Evolutionary conservation across 805 yeast species (phyloP), one percentile per base, ranked within the genome.

Genomic region (Debaryomyces maramus): DNA sequence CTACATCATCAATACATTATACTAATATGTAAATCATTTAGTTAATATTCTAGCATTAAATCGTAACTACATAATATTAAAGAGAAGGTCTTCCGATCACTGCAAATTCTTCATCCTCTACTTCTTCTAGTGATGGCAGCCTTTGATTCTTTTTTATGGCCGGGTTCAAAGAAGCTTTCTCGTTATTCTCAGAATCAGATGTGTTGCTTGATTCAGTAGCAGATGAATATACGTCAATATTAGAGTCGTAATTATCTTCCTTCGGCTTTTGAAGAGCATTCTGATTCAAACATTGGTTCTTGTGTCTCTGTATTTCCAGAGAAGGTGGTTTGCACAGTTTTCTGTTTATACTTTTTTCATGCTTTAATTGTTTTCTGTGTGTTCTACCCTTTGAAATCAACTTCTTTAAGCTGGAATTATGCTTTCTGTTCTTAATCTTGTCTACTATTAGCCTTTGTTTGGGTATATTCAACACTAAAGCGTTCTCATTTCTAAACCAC

Each of bases 401-500:
- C 14, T 22, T 21, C 32, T 32, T 15, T 3, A 13, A 17, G 9
- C 16, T 22, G 34, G 14, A 6, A 11, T 13, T 7, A 11, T 14
- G 14, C 34, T 40, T 19, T 27, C 15, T 17, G 13, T 22, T 20
- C 23, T 19, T 20, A 5, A 22, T 35, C 30, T 36, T 32, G 31
- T 34, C 39, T 9, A 29, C 32, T 30, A 9, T 35, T 10, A 19
- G 11, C 17, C 22, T 21, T 37, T 47, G 55, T 53, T 67, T 67
- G 8, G 71, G 71, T 21, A 67, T 58, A 33, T 54, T 65, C 46
- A 67, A 58, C 7, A 62, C 63, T 48, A 67, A 61, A 10, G 62
- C 57, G 34, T 61, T 63, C 23, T 58, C 58, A 16, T 50, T 37
- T 32, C 46, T 45, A 41, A 46, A 58, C 51, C 60, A 57, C 40